Evolutionary conservation across 2,329 filamentous ascomycete species (phyloP).

Genomic region (Kalmusia sp.): DNA sequence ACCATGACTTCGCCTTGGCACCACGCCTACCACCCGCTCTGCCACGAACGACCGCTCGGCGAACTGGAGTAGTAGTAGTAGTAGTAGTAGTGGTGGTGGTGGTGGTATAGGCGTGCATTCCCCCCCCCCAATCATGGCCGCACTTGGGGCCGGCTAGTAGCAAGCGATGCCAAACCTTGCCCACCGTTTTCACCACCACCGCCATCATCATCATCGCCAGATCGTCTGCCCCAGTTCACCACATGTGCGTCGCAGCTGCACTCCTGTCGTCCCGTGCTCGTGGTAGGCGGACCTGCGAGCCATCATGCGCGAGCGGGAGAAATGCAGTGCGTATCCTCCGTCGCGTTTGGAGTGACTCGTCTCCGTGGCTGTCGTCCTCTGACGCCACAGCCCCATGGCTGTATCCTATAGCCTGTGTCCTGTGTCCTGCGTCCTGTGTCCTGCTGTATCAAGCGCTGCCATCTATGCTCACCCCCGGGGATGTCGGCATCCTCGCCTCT

Average conservation of each 20-base stretch:
- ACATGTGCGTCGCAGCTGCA: background rate
- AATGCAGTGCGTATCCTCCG: background rate
- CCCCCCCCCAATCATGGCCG: background rate
- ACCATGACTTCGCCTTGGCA: background rate
- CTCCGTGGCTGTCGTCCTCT: background rate
- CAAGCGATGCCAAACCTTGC: conserved; percentile 5
- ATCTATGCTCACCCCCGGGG: background rate
- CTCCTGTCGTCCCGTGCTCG: background rate
- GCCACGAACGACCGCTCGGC: too few relatives aligned
- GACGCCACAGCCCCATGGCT: background rate
- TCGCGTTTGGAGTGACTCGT: background rate
- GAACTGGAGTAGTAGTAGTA: too few relatives aligned
- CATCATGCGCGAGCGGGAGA: background rate
- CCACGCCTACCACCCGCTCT: too few relatives aligned
- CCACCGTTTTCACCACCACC: background rate
- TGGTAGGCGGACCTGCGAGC: background rate
- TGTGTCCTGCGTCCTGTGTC: too few relatives aligned
- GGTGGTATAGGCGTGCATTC: background rate
- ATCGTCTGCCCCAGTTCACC: conserved; percentile 7
- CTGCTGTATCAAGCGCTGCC: too few relatives aligned
- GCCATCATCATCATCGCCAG: too few relatives aligned
- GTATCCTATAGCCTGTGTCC: background rate
- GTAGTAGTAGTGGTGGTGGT: too few relatives aligned
- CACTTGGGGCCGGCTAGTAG: background rate
- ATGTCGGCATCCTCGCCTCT: background rate